Percentiles rank a stretch among this genome's conserved stretches.
phyloP scores from a whole-genome alignment of 768 basidiomycete species.

The Leccinellum luteum region DNA sequence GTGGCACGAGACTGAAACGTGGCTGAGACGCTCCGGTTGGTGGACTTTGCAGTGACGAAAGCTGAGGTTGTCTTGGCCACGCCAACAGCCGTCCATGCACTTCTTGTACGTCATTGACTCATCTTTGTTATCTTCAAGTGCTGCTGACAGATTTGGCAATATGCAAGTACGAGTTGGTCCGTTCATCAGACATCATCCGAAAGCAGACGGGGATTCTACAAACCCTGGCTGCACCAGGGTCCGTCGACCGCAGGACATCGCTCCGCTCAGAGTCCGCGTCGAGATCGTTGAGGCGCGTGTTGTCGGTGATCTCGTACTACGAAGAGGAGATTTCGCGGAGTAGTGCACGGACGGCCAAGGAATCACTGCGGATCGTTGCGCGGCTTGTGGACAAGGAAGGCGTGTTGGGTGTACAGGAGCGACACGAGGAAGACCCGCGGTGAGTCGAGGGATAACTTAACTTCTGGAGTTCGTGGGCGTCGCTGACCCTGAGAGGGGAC shows the following conservation, averaged over 20 bases:
- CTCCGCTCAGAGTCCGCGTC: constrained; percentile 34
- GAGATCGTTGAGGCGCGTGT: constrained; percentile 41
- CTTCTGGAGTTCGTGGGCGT: constrained; percentile 1
- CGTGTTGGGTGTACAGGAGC: constrained; percentile 39
- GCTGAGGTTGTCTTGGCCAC: constrained; percentile 55
- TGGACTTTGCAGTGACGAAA: constrained; percentile 50
- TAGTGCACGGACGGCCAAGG: constrained; percentile 46
- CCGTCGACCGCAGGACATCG: constrained; percentile 26
- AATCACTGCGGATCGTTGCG: constrained; percentile 56
- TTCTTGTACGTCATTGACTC: constrained; percentile 50
- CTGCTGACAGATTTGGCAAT: background rate
- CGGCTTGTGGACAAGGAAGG: constrained; percentile 63
- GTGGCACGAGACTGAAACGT: background rate
- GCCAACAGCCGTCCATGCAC: constrained; percentile 53
- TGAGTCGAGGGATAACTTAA: constrained; percentile 34
- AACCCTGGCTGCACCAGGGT: constrained; percentile 32
- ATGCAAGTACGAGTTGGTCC: constrained; percentile 63
- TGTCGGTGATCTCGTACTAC: constrained; percentile 50
- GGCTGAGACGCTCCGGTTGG: constrained; percentile 47
- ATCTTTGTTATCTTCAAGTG: background rate
- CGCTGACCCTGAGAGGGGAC: constrained; percentile 19
- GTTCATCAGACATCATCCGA: constrained; percentile 47
- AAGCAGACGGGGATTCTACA: constrained; percentile 48
- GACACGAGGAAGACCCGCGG: constrained; percentile 41
- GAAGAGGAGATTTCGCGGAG: constrained; percentile 47